Conservation (phyloP, 179 eudicot genomes). For the Vitellaria paradoxa region DNA sequence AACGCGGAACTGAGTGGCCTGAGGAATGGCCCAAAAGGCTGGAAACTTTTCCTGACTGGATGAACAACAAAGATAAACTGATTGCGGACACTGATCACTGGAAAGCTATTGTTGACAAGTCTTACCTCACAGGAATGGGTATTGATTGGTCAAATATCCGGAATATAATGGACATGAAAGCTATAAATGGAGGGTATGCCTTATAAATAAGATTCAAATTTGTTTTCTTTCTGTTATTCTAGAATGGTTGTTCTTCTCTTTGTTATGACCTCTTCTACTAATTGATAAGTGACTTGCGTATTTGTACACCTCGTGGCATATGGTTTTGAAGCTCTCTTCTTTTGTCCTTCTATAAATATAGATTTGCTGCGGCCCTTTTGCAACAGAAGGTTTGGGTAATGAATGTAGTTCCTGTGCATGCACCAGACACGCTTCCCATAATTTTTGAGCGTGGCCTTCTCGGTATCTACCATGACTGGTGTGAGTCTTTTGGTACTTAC, state of each 20-base stretch:
- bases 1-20: constrained; percentile 97
- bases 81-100: constrained; percentile 81
- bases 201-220: neutral
- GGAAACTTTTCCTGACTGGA: constrained; percentile 89
- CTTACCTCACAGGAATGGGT: constrained; percentile 83
- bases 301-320: neutral
- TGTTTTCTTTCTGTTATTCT: neutral
- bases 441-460: constrained; percentile 89
- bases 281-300: neutral
- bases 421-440: constrained; percentile 89
- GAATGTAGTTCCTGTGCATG: constrained; percentile 92
- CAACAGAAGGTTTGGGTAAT: constrained; percentile 87
- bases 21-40: constrained; percentile 99
- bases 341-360: constrained; percentile 21
- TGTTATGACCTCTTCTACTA: neutral
- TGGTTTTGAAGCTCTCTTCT: neutral
- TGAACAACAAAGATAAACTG: constrained; percentile 70
- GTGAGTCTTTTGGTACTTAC: constrained; percentile 90
- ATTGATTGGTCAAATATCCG: constrained; percentile 86
- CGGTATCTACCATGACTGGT: constrained; percentile 97
- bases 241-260: neutral
- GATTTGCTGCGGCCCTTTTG: constrained; percentile 92
- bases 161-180: constrained; percentile 97
- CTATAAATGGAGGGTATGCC: constrained; percentile 89
- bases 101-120: constrained; percentile 77